Percentiles rank a stretch among this genome's conserved stretches.
Conservation (phyloP, 108 stramenopile genomes). For the Aurantiochytrium sp. region DNA sequence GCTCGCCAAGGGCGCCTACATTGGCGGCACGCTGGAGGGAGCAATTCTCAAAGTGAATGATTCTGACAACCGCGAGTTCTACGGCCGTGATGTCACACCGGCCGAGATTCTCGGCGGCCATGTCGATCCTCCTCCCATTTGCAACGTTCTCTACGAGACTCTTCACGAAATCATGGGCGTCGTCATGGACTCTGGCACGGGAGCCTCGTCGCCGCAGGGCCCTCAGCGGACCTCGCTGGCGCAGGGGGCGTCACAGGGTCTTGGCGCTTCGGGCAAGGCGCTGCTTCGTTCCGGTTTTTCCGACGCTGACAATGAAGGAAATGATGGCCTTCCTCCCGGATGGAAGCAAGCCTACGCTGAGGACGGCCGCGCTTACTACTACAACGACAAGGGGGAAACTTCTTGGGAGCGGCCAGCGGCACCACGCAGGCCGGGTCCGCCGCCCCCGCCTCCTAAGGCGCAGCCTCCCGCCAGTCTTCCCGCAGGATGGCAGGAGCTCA, state of each 20-base stretch:
- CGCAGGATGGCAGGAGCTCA: background rate
- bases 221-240: background rate
- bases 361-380: background rate
- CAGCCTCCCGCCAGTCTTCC: background rate
- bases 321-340: background rate
- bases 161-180: background rate
- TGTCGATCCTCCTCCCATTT: background rate
- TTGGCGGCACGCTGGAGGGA: background rate
- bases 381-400: background rate
- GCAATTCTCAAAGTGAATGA: background rate
- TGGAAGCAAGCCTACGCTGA: background rate
- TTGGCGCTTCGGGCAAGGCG: background rate
- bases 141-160: background rate
- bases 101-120: background rate
- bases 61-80: background rate
- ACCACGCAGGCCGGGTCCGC: background rate
- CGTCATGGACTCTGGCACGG: too few species aligned
- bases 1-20: constrained; percentile 7
- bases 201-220: background rate
- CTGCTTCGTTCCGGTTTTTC: background rate
- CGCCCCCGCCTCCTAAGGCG: background rate
- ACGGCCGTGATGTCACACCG: background rate
- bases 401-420: background rate
- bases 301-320: background rate
- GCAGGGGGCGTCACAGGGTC: background rate